These are phyloP conservation scores for Funneliformis mosseae DNA, from an alignment of 192 early-diverging fungal species.

Conservation along the genomic window DNA sequence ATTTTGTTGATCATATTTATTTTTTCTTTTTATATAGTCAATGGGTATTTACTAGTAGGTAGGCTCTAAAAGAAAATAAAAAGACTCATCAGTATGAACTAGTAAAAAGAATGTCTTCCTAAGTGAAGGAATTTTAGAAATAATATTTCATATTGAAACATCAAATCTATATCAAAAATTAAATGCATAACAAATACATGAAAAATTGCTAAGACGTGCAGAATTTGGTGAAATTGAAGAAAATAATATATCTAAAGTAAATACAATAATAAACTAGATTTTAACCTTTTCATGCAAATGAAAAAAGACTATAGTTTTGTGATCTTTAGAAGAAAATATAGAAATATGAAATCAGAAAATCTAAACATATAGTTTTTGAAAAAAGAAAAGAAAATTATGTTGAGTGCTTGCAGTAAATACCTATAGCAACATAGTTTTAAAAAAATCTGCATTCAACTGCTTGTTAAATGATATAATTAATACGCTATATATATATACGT, in stretches of 20 bases:
- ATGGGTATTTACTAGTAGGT: not conserved
- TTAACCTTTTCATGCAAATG: not conserved
- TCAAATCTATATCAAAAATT: not conserved
- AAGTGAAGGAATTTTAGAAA: not conserved
- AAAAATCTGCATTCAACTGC: too few relatives aligned
- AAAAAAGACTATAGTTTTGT: not conserved
- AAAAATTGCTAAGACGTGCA: not conserved
- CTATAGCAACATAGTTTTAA: too few relatives aligned
- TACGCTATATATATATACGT: too few relatives aligned
- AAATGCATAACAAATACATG: not conserved
- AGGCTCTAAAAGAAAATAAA: not conserved
- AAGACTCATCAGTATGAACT: not conserved
- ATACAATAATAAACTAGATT: conserved; percentile 3
- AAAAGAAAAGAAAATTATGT: too few relatives aligned
- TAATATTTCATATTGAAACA: not conserved
- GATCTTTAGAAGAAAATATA: not conserved
- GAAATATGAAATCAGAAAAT: too few relatives aligned
- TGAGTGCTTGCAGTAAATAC: too few relatives aligned
- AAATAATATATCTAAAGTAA: not conserved
- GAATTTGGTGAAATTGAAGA: not conserved
- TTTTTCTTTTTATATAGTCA: not conserved
- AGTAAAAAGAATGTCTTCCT: not conserved
- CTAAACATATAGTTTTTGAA: not conserved
- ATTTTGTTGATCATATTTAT: not conserved
- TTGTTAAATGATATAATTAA: too few relatives aligned